Evolutionary conservation across 2,329 filamentous ascomycete genomes (phyloP).

Genomic region (Botrytis fragariae): DNA sequence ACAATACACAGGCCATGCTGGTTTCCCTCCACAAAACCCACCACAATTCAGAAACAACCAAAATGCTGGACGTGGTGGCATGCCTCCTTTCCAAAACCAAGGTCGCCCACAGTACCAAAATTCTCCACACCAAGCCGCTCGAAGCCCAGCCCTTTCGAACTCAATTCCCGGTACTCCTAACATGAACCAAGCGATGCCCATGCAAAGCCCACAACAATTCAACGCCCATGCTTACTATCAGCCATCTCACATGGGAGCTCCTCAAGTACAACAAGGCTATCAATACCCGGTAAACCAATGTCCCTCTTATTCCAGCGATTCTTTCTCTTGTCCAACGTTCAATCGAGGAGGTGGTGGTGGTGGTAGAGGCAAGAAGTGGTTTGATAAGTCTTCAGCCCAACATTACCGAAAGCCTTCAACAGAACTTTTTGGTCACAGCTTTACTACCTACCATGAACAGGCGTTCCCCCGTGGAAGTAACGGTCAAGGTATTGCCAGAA

Average conservation of each 20-base stretch:
- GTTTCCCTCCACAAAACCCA: slow-evolving; percentile 47
- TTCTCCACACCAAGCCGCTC: slow-evolving; percentile 62
- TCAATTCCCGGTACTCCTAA: slow-evolving; percentile 68
- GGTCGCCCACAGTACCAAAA: slow-evolving; percentile 53
- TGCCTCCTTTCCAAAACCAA: slow-evolving; percentile 48
- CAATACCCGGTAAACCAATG: slow-evolving; percentile 10
- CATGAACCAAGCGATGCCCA: slow-evolving; percentile 65
- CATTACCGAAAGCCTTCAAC: slow-evolving; percentile 30
- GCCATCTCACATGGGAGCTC: slow-evolving; percentile 38
- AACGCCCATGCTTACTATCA: slow-evolving; percentile 40
- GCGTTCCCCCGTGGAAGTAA: slow-evolving; percentile 27
- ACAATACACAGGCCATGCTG: slow-evolving; percentile 48
- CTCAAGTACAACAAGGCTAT: slow-evolving; percentile 50
- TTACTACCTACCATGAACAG: slow-evolving; percentile 26
- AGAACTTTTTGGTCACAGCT: slow-evolving; percentile 33
- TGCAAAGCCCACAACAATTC: slow-evolving; percentile 53
- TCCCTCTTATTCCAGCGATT: slow-evolving; percentile 39
- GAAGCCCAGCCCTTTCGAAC: slow-evolving; percentile 64
- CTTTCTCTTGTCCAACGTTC: slow-evolving; percentile 22
- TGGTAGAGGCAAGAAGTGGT: slow-evolving; percentile 25
- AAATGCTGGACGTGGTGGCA: slow-evolving; percentile 50
- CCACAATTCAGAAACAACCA: slow-evolving; percentile 34
- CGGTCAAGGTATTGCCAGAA: slow-evolving; percentile 26
- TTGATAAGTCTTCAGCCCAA: slow-evolving; percentile 35
- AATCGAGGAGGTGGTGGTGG: slow-evolving; percentile 8